A percentile compares a stretch with the other conserved stretches of the same genome.
These are phyloP conservation scores for Umbilicaria muhlenbergii DNA, from an alignment of 495 filamentous ascomycete genomes.

Conservation along the genomic window DNA sequence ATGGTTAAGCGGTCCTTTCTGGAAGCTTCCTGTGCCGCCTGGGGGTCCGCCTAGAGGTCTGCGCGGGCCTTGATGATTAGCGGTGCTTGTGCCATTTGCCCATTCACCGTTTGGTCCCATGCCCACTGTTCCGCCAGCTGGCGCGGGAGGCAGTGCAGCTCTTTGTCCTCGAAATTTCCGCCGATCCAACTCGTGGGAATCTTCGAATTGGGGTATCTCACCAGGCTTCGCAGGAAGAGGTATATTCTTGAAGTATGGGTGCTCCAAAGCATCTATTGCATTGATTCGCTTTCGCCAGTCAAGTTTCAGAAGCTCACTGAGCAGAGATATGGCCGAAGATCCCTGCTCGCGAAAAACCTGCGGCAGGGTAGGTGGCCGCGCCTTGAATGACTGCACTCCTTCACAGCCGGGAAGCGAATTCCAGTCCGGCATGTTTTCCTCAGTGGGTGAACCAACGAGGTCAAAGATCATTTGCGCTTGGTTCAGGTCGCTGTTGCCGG, in stretches of 20 bases:
- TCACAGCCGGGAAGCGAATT: constrained; percentile 66
- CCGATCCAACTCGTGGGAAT: constrained; percentile 90
- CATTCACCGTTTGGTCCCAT: constrained; percentile 52
- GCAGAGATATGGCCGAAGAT: constrained; percentile 55
- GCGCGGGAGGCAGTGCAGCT: constrained; percentile 68
- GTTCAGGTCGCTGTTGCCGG: constrained; percentile 74
- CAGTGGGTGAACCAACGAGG: constrained; percentile 81
- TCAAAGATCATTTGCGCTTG: constrained; percentile 86
- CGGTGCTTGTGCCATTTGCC: constrained; percentile 14
- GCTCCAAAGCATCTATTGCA: constrained; percentile 83
- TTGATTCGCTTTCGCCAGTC: constrained; percentile 83
- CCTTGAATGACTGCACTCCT: constrained; percentile 46
- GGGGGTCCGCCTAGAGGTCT: constrained; percentile 5
- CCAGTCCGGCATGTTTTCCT: constrained; percentile 91
- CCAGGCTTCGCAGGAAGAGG: constrained; percentile 68
- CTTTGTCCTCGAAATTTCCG: constrained; percentile 72
- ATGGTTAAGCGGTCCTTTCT: constrained; percentile 7
- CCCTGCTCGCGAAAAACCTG: constrained; percentile 53
- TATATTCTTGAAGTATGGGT: constrained; percentile 71
- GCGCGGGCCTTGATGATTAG: constrained; percentile 5
- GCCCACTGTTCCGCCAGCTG: constrained; percentile 76
- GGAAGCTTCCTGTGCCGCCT: constrained; percentile 5
- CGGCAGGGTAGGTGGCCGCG: constrained; percentile 47
- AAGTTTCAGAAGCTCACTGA: constrained; percentile 70
- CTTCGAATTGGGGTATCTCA: constrained; percentile 77